A percentile compares a stretch with the other conserved stretches of the same genome.
These are phyloP conservation scores for Astragalus glycyphyllos DNA, from an alignment of 306 rosid genomes.

Conservation along the genomic window DNA sequence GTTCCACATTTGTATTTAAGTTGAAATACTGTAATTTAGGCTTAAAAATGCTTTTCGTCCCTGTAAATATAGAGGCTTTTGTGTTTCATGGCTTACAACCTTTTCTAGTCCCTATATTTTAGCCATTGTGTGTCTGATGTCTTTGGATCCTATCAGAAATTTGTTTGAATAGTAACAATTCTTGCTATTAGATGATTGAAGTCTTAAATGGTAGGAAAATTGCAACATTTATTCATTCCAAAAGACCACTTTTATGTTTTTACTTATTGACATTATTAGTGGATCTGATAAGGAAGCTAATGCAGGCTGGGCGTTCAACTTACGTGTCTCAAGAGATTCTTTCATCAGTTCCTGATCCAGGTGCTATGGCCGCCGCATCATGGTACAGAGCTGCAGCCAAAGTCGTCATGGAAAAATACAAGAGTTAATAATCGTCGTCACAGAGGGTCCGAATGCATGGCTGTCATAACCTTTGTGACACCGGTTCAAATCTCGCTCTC, in stretches of 20 bases:
- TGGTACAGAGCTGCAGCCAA: slow-evolving; percentile 94
- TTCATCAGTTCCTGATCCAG: slow-evolving; percentile 88
- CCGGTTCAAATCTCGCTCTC: too few species aligned
- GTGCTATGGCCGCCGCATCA: slow-evolving; percentile 92
- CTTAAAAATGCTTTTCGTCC: too few species aligned
- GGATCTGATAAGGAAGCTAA: slow-evolving; percentile 39
- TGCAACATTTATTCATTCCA: not conserved
- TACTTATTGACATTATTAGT: not conserved
- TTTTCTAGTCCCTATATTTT: slow-evolving; percentile 6
- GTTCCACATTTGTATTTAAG: too few species aligned
- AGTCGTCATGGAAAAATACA: slow-evolving; percentile 58
- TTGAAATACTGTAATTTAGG: too few species aligned
- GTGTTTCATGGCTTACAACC: too few species aligned
- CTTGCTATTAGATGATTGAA: not conserved
- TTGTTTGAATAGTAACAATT: not conserved
- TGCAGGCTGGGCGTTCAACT: slow-evolving; percentile 92
- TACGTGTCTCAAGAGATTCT: slow-evolving; percentile 70
- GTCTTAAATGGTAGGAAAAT: not conserved
- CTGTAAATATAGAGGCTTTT: too few species aligned
- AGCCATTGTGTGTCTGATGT: not conserved
- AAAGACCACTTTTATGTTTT: not conserved
- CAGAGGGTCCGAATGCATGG: too few species aligned
- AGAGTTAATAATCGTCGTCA: slow-evolving; percentile 34
- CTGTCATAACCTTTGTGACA: too few species aligned
- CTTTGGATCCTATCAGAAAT: slow-evolving; percentile 11